Evolutionary conservation across 2,329 filamentous ascomycete genomes (phyloP).

Genomic region (Ilyonectria robusta): DNA sequence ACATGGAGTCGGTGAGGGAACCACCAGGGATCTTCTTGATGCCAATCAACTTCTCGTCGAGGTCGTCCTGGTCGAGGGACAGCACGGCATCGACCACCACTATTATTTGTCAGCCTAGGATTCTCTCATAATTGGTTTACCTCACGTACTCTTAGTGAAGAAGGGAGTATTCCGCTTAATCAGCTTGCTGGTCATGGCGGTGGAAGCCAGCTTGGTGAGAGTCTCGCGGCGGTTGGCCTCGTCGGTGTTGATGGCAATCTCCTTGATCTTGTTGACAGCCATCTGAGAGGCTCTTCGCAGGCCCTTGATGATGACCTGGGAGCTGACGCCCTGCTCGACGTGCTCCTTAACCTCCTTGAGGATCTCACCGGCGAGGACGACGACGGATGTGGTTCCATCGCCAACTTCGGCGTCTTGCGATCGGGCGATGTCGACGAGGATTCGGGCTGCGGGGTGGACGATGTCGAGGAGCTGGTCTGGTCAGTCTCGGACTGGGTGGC

Average conservation of each 20-base stretch:
- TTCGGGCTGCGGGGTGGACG: conserved; percentile 95
- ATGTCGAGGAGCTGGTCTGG: conserved; percentile 88
- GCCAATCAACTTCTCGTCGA: conserved; percentile 98
- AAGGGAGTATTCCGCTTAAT: conserved; percentile 98
- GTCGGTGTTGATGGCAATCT: conserved; percentile 90
- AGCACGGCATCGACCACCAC: conserved; percentile 99
- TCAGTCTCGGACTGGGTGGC: conserved; percentile 9
- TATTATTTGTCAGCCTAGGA: conserved; percentile 57
- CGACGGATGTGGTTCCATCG: conserved; percentile 97
- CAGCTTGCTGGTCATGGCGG: conserved; percentile 99
- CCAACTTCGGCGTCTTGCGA: conserved; percentile 99
- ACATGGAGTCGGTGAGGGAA: conserved; percentile 94
- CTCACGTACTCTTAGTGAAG: conserved; percentile 90
- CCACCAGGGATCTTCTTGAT: conserved; percentile 99
- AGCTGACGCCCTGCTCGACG: conserved; percentile 96
- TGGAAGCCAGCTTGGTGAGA: conserved; percentile 88
- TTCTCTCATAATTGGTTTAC: neutral
- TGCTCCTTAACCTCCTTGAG: conserved; percentile 96
- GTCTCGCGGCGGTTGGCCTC: conserved; percentile 91
- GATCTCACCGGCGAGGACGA: conserved; percentile 97
- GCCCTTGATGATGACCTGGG: conserved; percentile 97
- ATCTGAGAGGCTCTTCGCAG: conserved; percentile 88
- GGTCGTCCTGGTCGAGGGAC: conserved; percentile 94
- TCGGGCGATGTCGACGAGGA: conserved; percentile 97
- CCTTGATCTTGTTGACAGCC: conserved; percentile 99